Evolutionary conservation across 2,329 filamentous ascomycete species (phyloP), one percentile per base, ranked within the genome.

Genomic region (Daldinia sp.): DNA sequence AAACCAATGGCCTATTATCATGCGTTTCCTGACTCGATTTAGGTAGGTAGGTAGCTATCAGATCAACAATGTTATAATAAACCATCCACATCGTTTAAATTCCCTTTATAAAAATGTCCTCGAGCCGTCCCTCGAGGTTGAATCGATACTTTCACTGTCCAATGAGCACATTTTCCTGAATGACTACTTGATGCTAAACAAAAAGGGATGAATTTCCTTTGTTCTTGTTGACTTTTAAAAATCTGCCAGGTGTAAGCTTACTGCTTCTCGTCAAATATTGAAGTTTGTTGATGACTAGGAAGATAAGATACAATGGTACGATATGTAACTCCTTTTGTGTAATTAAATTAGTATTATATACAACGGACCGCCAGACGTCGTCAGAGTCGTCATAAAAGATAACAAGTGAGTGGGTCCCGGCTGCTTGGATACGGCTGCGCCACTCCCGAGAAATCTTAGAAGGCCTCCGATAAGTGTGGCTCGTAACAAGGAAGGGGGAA

Each of bases 381-480:
- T 35, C 33, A 35, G 7, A 3, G 18, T 23, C 20, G 20, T 23
- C 2, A 33, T 10, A n/a, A 51, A 30, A 50, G 12, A 15, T 26
- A 50, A 33, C 3, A 18, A 12, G 26, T 13, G 46, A 26, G 46
- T 3, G 1, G 4, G 18, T n/a, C 46, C 46, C 46, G 46, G 46
- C 7, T 30, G 26, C 6, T 30, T 51, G 26, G 46, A 13, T 54
- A 39, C 1, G 18, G 30, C 30, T 54, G 28, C 61, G 65, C 60
- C 62, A 71, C 65, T 54, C 20, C 51, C 51, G 30, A 37, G 51
- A 53, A 23, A 20, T 10, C 28, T 33, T 28, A 42, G 10, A 35
- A 57, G 41, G 20, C 56, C 46, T 54, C 62, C 62, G 53, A 46
- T 55, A 30, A 42, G 28, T 68, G 65, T 71, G 69, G 69, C 69